A percentile compares a stretch with the other conserved stretches of the same genome.
Evolutionary conservation across 2,329 filamentous ascomycete species (phyloP).

Genomic region (Coniochaeta sp.): DNA sequence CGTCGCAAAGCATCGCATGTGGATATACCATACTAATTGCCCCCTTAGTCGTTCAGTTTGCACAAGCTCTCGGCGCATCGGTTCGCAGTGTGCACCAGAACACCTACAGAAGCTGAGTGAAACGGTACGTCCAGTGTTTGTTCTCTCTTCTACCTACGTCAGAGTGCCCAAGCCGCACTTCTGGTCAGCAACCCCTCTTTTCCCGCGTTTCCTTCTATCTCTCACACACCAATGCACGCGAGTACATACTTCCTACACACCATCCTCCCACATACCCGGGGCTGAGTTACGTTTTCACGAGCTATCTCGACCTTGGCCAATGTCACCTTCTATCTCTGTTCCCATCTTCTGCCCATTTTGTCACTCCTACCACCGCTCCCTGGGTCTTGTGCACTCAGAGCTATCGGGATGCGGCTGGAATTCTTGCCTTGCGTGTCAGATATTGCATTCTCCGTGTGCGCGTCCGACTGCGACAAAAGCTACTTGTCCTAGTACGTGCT

Average conservation of each 20-base stretch:
- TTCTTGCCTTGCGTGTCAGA: background rate
- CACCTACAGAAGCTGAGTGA: background rate
- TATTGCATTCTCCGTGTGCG: background rate
- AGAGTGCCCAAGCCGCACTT: background rate
- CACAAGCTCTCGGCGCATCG: background rate
- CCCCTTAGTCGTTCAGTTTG: background rate
- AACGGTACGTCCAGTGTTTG: background rate
- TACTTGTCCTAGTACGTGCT: background rate
- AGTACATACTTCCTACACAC: background rate
- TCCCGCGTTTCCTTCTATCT: background rate
- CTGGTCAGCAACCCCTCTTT: background rate
- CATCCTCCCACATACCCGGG: background rate
- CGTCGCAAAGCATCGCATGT: background rate
- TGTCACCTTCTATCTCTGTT: slow-evolving; percentile 2
- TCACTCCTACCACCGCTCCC: background rate
- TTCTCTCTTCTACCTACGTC: background rate
- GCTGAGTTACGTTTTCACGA: background rate
- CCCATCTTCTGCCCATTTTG: background rate
- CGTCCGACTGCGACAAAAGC: background rate
- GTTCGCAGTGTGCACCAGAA: background rate
- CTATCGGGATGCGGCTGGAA: background rate
- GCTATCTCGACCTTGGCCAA: background rate
- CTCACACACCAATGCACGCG: background rate
- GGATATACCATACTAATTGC: background rate
- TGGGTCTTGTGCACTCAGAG: background rate